Percentiles rank a stretch among this genome's conserved stretches.
Conservation (phyloP, 2,329 filamentous ascomycete species). For the Fusarium sp. region DNA sequence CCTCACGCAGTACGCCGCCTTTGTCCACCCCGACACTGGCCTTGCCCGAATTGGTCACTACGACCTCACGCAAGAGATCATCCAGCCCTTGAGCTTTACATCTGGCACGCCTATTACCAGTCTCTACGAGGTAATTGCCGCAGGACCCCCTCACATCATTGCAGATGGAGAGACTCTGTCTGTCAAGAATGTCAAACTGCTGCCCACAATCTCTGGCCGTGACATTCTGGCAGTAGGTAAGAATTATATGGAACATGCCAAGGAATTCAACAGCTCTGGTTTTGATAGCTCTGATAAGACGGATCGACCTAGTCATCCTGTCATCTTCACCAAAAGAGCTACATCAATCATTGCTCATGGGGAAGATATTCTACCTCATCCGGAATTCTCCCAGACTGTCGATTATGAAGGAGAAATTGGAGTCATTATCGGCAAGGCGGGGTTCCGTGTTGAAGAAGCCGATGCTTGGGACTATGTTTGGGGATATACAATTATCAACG, state of each 20-base stretch:
- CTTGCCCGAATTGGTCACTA: constrained; percentile 3
- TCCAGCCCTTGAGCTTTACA: not conserved
- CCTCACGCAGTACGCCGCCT: not conserved
- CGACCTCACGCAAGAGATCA: not conserved
- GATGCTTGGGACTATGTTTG: constrained; percentile 67
- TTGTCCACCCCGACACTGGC: not conserved
- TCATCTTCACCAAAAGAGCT: constrained; percentile 69
- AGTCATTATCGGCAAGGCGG: constrained; percentile 68
- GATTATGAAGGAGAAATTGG: constrained; percentile 73
- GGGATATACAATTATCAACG: constrained; percentile 71
- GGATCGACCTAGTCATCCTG: constrained; percentile 66
- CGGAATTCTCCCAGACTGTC: constrained; percentile 63
- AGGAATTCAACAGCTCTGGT: constrained; percentile 69
- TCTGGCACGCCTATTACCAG: not conserved
- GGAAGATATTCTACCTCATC: constrained; percentile 63
- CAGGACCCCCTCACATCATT: not conserved
- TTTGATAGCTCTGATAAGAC: constrained; percentile 69
- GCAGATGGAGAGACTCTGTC: not conserved
- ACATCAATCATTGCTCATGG: constrained; percentile 67
- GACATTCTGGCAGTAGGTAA: constrained; percentile 71
- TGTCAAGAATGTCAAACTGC: constrained; percentile 53
- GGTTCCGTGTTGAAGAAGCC: constrained; percentile 59
- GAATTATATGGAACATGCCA: constrained; percentile 71
- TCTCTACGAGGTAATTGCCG: constrained; percentile 10
- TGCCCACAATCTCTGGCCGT: constrained; percentile 63